Evolutionary conservation across 805 yeast genomes (phyloP), one percentile per base, ranked within the genome.

Genomic region (Nakazawaea anatomiae): DNA sequence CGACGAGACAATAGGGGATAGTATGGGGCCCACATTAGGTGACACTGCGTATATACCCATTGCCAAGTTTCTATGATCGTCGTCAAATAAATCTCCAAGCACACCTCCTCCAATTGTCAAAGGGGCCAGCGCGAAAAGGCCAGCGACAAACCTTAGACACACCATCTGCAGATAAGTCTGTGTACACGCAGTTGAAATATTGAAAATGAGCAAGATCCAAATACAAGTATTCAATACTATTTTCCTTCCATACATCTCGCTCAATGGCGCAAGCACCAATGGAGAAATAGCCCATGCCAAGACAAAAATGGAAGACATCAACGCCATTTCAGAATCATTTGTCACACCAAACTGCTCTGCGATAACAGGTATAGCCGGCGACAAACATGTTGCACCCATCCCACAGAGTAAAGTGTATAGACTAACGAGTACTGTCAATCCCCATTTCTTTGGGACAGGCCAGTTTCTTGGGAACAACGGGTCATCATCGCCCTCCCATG

Each of bases 271-370:
- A 52, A 83, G 68, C 32, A 85, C 59, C 45, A 85, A 63, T 1
- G 89, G 89, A 10, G 85, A 85, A 18, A 80, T 54, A 0, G 88
- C 89, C 74, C 88, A 74, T 1, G 89, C 88, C 57, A 83, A 72
- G 12, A 85, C 75, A 70, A 80, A 83, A 34, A 85, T 73, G 0
- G 86, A 76, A 2, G 85, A 83, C 31, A 79, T 77, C 55, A 83
- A 65, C 0, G 83, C 70, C 42, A 73, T 67, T 1, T 81, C 74
- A 3, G 73, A 67, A 0, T 68, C 50, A 41, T 70, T 65, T 3
- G 69, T 62, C 39, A 77, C 74, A 47, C 68, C 63, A 51, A 81
- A 75, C 3, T 71, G 71, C 6, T 54, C 65, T 6, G 79, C 60
- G 40, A 84, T 80, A 7, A 68, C 69, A 0, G 71, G 55, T 55